Evolutionary conservation across 1,284 basidiomycete species (phyloP).

Genomic region (Heimioporus punctisporus): DNA sequence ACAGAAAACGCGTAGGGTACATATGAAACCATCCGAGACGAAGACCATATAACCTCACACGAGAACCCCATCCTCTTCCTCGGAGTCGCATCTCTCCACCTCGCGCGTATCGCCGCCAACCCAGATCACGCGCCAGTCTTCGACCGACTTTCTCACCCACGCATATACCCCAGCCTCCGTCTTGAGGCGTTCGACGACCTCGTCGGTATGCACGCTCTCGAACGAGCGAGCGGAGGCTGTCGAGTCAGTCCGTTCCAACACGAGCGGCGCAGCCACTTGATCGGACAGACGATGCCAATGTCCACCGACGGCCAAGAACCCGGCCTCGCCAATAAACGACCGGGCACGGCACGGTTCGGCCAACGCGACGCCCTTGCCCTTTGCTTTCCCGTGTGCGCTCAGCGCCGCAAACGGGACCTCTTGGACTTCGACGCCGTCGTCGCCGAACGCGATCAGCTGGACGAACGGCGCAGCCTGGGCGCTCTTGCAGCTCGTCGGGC

Average conservation of each 20-base stretch:
- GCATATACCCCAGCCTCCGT: slow-evolving; percentile 69
- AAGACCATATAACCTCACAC: slow-evolving; percentile 17
- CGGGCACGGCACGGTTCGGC: slow-evolving; percentile 52
- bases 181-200: slow-evolving; percentile 44
- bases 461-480: slow-evolving; percentile 42
- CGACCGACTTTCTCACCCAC: slow-evolving; percentile 67
- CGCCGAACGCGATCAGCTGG: slow-evolving; percentile 68
- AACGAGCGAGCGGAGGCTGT: slow-evolving; percentile 44
- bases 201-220: slow-evolving; percentile 54
- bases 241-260: slow-evolving; percentile 42
- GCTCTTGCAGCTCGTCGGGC: background rate
- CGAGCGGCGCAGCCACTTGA: slow-evolving; percentile 26
- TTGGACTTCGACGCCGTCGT: slow-evolving; percentile 71
- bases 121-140: slow-evolving; percentile 82
- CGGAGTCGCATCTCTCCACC: slow-evolving; percentile 15
- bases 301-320: slow-evolving; percentile 65
- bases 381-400: slow-evolving; percentile 15
- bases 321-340: slow-evolving; percentile 64
- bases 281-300: slow-evolving; percentile 64
- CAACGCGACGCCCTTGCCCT: slow-evolving; percentile 47
- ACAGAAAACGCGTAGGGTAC: background rate
- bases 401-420: slow-evolving; percentile 50
- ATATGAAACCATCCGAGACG: background rate
- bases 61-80: slow-evolving; percentile 30
- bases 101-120: slow-evolving; percentile 56